These are phyloP conservation scores for Epichloe glyceriae DNA, from an alignment of 2,329 filamentous ascomycete genomes.

Conservation along the genomic window DNA sequence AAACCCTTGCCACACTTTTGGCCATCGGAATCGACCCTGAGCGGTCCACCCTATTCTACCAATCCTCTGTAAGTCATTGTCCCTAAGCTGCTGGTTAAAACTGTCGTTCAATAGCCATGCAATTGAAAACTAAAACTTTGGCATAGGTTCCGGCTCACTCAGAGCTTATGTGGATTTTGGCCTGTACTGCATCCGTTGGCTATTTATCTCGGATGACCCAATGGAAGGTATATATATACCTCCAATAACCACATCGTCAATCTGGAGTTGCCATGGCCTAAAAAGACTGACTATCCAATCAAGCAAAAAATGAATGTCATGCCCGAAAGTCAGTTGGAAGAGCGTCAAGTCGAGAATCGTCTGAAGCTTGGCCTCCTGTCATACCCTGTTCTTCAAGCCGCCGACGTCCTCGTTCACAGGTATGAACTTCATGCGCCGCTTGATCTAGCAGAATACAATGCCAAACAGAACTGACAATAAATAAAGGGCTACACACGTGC, in stretches of 20 bases:
- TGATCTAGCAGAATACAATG: too few species aligned
- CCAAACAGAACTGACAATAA: constrained; percentile 1
- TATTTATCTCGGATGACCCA: constrained; percentile 98
- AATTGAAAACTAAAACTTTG: background rate
- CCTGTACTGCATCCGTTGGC: constrained; percentile 80
- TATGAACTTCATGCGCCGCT: constrained; percentile 18
- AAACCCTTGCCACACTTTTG: constrained; percentile 67
- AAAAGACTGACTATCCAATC: background rate
- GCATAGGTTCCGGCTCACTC: constrained; percentile 59
- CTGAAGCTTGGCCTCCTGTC: constrained; percentile 87
- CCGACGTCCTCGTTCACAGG: constrained; percentile 81
- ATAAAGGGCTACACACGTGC: constrained; percentile 73
- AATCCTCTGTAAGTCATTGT: constrained; percentile 51
- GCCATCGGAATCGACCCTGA: constrained; percentile 73
- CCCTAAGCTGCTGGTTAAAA: background rate
- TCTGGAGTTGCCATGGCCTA: too few species aligned
- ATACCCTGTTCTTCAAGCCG: constrained; percentile 90
- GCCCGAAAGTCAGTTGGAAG: constrained; percentile 43
- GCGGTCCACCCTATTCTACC: constrained; percentile 69
- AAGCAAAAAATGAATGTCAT: constrained; percentile 62
- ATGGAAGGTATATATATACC: constrained; percentile 60
- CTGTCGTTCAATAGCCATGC: background rate
- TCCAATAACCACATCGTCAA: background rate
- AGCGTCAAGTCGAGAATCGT: constrained; percentile 41
- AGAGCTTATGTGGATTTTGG: constrained; percentile 95